phyloP scores from a whole-genome alignment of 2,329 filamentous ascomycete species.

The Cercospora brassicicola region DNA sequence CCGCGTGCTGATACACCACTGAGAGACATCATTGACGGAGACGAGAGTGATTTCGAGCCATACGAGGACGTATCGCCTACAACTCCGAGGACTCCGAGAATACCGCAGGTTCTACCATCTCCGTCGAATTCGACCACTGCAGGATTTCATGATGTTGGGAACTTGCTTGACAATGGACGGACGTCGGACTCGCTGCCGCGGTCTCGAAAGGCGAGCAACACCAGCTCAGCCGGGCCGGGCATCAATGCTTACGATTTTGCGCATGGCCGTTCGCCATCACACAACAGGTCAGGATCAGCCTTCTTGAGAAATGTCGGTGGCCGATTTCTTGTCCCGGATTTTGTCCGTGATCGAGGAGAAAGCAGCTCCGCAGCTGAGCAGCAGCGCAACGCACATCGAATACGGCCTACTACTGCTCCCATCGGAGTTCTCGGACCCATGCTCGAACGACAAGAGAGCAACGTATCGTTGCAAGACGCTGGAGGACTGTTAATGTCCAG shows the following conservation, averaged over 20 bases:
- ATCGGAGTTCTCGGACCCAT: conserved; percentile 33
- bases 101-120: conserved; percentile 20
- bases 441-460: conserved; percentile 33
- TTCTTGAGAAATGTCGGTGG: conserved; percentile 39
- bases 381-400: conserved; percentile 18
- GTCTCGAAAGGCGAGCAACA: conserved; percentile 58
- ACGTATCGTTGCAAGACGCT: conserved; percentile 37
- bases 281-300: conserved; percentile 34
- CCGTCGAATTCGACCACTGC: conserved; percentile 45
- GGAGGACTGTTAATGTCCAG: conserved; percentile 32
- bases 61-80: conserved; percentile 9
- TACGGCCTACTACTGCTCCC: conserved; percentile 21
- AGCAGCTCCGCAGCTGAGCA: conserved; percentile 10
- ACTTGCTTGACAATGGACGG: conserved; percentile 62
- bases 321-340: conserved; percentile 24
- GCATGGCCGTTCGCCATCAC: conserved; percentile 23
- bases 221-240: conserved; percentile 56
- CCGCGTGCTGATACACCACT: conserved; percentile 6
- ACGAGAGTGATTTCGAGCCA: conserved; percentile 18
- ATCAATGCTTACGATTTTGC: conserved; percentile 46
- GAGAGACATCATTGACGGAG: conserved; percentile 20
- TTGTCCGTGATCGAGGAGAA: conserved; percentile 14
- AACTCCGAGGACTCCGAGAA: conserved; percentile 8
- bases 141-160: conserved; percentile 84
- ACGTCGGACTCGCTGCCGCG: conserved; percentile 20